These are phyloP conservation scores for Spergularia marina DNA, from an alignment of 148 eudicot species.

Conservation along the genomic window DNA sequence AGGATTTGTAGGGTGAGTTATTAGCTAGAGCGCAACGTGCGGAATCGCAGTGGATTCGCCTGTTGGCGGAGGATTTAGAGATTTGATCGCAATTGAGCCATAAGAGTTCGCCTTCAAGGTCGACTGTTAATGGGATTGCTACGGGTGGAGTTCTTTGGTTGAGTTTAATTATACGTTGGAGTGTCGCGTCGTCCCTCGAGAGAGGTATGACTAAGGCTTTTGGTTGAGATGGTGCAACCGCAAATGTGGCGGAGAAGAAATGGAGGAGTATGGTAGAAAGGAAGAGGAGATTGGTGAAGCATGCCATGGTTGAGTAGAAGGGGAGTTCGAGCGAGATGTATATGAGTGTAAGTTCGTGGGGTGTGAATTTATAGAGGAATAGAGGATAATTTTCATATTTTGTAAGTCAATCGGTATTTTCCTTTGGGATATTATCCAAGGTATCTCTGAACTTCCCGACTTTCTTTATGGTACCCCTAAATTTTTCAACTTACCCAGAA, in stretches of 20 bases:
- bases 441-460: no score
- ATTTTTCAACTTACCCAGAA: no score
- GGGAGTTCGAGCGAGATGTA: no score
- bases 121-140: constrained; percentile 8
- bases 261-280: neutral
- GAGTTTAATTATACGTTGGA: constrained; percentile 18
- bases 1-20: neutral
- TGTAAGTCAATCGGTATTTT: no score
- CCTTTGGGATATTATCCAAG: no score
- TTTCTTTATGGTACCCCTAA: no score
- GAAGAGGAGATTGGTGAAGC: neutral
- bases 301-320: constrained; percentile 1
- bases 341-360: no score
- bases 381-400: no score
- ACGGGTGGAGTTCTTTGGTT: constrained; percentile 21
- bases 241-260: neutral
- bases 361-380: no score
- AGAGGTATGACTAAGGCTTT: constrained; percentile 13
- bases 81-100: constrained; percentile 19
- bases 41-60: constrained; percentile 17
- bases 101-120: constrained; percentile 8
- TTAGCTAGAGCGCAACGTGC: constrained; percentile 12
- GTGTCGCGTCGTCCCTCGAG: constrained; percentile 13
- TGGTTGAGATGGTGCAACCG: neutral
- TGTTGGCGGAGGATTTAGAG: neutral